Base-by-base conservation (phyloP, 139 green algal genomes). In the Picochlorum sp. region DNA sequence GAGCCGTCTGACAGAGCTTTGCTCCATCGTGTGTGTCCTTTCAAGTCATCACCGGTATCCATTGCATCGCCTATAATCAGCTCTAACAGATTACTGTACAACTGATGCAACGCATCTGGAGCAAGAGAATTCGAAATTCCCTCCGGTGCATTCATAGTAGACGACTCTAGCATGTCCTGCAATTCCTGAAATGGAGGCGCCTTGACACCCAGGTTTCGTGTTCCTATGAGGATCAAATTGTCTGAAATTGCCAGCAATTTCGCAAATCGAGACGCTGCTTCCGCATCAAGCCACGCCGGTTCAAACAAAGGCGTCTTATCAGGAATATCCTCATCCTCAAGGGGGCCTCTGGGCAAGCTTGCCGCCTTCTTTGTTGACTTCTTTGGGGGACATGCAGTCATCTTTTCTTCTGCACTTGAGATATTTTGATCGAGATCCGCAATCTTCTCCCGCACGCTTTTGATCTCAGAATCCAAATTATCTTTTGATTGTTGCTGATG, bases 291-390 rank as follows among this genome's bases (percentile, higher is more conserved):
- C 69, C 59, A 61, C 50, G 44, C 34, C 6, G 69, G 62, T 37
- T 38, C 16, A 10, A 50, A 51, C 54, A 80, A 37, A 52, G 70
- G 61, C 16, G 30, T n/a, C 16, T 24, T 57, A 6, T 68, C 55
- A 16, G 62, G 23, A 4, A 72, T 77, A 34, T 75, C 60, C 49
- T 85, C 30, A 34, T 86, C 84, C 21, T 85, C 71, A 30, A 76
- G 72, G 47, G 72, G 77, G 49, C 72, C 79, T 15, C 32, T 4
- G 14, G 14, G 6, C 16, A 66, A 3, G 15, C 4, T 11, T 51
- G 6, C 14, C 15, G 8, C 20, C 15, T 24, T 21, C 16, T 20
- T 18, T 51, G 14, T 15, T 51, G 14, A 7, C 6, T 51, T 51
- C 5, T 51, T 54, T 9, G 6, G 16, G 6, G n/a, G 18, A 26